A percentile compares a stretch with the other conserved stretches of the same genome.
Conservation (phyloP, 2,329 filamentous ascomycete genomes). For the Aspergillus calidoustus region DNA sequence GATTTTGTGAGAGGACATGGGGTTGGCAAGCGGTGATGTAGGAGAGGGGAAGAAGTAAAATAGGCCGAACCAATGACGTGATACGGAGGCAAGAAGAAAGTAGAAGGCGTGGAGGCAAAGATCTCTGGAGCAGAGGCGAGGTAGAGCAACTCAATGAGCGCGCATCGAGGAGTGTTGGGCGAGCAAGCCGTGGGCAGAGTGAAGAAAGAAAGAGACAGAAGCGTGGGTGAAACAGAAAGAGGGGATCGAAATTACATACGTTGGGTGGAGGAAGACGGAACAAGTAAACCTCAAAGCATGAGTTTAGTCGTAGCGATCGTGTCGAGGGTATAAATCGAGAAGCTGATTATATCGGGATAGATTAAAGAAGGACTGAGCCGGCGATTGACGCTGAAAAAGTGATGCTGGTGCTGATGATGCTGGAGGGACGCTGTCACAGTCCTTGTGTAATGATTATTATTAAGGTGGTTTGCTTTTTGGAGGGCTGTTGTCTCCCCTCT, state of each 20-base stretch:
- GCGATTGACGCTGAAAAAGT: constrained; percentile 17
- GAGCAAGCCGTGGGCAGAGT: constrained; percentile 1
- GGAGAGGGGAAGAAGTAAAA: constrained; percentile 4
- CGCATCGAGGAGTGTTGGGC: neutral
- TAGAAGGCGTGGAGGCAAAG: neutral
- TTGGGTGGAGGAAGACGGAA: constrained; percentile 28
- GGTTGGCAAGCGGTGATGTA: constrained; percentile 3
- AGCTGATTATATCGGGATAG: constrained; percentile 7
- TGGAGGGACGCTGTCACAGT: constrained; percentile 3
- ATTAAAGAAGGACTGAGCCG: constrained; percentile 17
- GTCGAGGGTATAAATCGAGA: constrained; percentile 20
- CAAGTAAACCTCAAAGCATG: constrained; percentile 30
- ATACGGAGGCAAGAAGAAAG: neutral
- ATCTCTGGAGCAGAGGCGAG: neutral
- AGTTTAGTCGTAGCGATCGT: constrained; percentile 28
- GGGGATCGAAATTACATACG: constrained; percentile 25
- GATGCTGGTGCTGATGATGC: constrained; percentile 19
- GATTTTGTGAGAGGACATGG: constrained; percentile 14
- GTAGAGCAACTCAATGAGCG: neutral
- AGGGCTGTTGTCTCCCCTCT: constrained; percentile 18
- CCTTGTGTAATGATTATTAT: constrained; percentile 23
- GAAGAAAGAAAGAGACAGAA: constrained; percentile 13
- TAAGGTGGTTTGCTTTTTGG: constrained; percentile 16
- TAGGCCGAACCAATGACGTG: constrained; percentile 9
- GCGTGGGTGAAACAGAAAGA: constrained; percentile 15